Conservation (phyloP, 345 rosid genomes). For the Aquilaria malaccensis region DNA sequence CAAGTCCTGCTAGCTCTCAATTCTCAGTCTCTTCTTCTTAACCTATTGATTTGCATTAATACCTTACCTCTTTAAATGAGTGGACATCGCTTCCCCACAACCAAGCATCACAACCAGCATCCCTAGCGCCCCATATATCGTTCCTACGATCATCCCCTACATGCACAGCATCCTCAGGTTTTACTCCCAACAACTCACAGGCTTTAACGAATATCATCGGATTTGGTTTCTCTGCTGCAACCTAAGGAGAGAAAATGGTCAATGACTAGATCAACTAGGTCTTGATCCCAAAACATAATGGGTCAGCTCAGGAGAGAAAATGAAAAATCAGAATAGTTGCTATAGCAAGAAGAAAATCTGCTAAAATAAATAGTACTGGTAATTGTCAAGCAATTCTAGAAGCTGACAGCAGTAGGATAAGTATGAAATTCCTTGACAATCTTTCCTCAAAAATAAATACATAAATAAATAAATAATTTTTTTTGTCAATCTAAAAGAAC, state of each 20-base stretch:
- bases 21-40: neutral
- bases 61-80: slow-evolving; percentile 75
- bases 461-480: no score
- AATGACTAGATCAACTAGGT: neutral
- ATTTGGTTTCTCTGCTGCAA: slow-evolving; percentile 96
- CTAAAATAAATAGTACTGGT: no score
- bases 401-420: no score
- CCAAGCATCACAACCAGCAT: slow-evolving; percentile 99
- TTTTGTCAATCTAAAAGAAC: no score
- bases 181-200: slow-evolving; percentile 74
- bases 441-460: no score
- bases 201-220: slow-evolving; percentile 94
- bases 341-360: no score
- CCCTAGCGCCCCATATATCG: slow-evolving; percentile 98
- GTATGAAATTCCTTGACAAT: no score
- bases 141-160: slow-evolving; percentile 98
- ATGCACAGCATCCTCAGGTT: slow-evolving; percentile 94
- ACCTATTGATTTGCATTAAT: slow-evolving; percentile 1
- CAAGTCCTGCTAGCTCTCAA: neutral
- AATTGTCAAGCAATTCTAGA: neutral
- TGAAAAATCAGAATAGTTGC: neutral
- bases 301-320: neutral
- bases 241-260: slow-evolving; percentile 30
- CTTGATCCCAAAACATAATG: no score
- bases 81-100: slow-evolving; percentile 95